phyloP scores from a whole-genome alignment of 306 rosid species.

The Pachyrhizus erosus region DNA sequence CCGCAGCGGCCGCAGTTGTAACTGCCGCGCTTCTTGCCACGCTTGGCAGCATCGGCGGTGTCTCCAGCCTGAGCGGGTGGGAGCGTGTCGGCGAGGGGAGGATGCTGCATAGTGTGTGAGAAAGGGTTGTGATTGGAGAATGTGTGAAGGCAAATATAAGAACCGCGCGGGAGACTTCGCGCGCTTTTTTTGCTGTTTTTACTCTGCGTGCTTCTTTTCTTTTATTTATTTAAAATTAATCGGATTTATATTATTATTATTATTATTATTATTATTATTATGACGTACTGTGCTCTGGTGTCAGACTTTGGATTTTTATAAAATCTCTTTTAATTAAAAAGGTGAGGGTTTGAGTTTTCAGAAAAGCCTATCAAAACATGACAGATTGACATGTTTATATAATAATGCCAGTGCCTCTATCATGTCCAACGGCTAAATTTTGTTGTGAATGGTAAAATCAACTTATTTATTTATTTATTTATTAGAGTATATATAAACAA shows the following conservation, averaged over 20 bases:
- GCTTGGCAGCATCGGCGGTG: slow-evolving; percentile 37
- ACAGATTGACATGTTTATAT: too few species aligned
- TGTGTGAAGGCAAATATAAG: slow-evolving; percentile 9
- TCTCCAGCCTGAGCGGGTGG: slow-evolving; percentile 36
- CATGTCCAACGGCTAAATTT: too few species aligned
- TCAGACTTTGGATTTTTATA: too few species aligned
- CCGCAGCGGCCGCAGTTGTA: slow-evolving; percentile 95
- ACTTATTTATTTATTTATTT: too few species aligned
- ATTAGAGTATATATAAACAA: too few species aligned
- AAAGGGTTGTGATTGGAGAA: background rate
- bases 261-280: too few species aligned
- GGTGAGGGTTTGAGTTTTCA: too few species aligned
- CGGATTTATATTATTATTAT: background rate
- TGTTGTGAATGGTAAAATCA: too few species aligned
- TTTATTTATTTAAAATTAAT: background rate
- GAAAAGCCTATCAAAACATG: too few species aligned
- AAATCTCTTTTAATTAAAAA: too few species aligned
- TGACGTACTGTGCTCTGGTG: too few species aligned
- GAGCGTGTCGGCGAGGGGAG: slow-evolving; percentile 31
- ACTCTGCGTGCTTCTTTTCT: background rate
- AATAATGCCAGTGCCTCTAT: too few species aligned
- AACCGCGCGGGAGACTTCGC: slow-evolving; percentile 58
- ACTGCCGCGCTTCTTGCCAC: slow-evolving; percentile 74
- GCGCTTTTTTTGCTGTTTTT: slow-evolving; percentile 33
- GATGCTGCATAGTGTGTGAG: slow-evolving; percentile 52